Evolutionary conservation across 139 green algal genomes (phyloP).

Genomic region (Deuterostichococcus epilithicus): DNA sequence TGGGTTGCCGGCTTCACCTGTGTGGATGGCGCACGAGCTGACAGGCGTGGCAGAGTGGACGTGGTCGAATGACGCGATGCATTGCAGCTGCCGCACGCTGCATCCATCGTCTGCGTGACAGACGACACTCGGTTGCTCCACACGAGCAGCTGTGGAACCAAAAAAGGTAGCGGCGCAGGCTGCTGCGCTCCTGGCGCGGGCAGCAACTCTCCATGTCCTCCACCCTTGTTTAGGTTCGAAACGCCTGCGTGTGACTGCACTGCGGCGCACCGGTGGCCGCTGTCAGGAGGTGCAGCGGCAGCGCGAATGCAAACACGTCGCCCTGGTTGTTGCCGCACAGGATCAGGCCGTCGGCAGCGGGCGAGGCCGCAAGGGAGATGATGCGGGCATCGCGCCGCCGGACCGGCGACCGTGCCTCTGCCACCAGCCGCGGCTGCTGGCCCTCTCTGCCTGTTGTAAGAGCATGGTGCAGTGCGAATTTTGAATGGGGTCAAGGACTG

Average conservation of each 20-base stretch:
- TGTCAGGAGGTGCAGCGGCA: not conserved
- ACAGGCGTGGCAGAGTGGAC: not conserved
- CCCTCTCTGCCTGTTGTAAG: not conserved
- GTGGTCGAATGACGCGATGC: not conserved
- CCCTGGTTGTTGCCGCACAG: not conserved
- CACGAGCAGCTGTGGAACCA: too few relatives aligned
- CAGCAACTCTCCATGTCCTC: too few relatives aligned
- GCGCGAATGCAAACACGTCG: not conserved
- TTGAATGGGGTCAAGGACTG: too few relatives aligned
- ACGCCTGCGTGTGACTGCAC: too few relatives aligned
- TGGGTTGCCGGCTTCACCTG: not conserved
- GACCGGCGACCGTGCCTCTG: not conserved
- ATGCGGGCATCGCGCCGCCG: not conserved
- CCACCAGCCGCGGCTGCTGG: not conserved
- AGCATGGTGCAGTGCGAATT: not conserved
- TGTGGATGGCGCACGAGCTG: not conserved
- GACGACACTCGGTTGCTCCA: too few relatives aligned
- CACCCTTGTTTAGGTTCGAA: too few relatives aligned
- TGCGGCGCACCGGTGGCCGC: too few relatives aligned
- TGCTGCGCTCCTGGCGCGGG: too few relatives aligned
- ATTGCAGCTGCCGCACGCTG: not conserved
- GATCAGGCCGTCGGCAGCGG: not conserved
- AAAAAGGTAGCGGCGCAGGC: too few relatives aligned
- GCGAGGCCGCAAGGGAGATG: not conserved
- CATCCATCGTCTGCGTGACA: too few relatives aligned